These are phyloP conservation scores for Simmondsia chinensis DNA, from an alignment of 148 eudicot genomes.

Conservation along the genomic window DNA sequence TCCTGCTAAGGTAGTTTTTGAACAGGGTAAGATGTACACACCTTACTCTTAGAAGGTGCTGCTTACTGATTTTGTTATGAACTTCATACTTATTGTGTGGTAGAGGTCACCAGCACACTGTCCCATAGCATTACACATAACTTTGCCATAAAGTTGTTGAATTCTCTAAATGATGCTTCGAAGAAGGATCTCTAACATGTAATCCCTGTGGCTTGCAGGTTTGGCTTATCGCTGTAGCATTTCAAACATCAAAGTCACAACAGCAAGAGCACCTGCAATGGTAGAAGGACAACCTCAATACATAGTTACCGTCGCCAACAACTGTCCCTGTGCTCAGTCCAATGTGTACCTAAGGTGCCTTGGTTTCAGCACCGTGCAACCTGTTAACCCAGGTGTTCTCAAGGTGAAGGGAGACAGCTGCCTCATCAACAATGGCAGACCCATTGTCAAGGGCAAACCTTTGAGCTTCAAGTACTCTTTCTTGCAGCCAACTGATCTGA, in stretches of 20 bases:
- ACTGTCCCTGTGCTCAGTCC: slow-evolving; percentile 25
- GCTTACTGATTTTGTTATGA: neutral
- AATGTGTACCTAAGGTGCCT: slow-evolving; percentile 20
- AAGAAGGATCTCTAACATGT: too few species aligned
- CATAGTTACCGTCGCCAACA: slow-evolving; percentile 14
- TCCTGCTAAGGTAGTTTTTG: too few species aligned
- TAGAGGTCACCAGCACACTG: too few species aligned
- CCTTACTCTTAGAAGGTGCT: neutral
- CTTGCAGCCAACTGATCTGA: slow-evolving; percentile 25
- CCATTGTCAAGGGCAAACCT: slow-evolving; percentile 15
- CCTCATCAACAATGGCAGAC: slow-evolving; percentile 20
- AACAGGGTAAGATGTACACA: neutral
- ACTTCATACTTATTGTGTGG: too few species aligned
- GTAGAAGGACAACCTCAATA: slow-evolving; percentile 28
- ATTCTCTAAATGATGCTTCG: too few species aligned
- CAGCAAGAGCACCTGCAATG: slow-evolving; percentile 22
- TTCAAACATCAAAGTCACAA: slow-evolving; percentile 24
- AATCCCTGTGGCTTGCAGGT: slow-evolving; percentile 5
- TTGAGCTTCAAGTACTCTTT: slow-evolving; percentile 23
- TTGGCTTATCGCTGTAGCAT: slow-evolving; percentile 13
- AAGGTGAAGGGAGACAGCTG: slow-evolving; percentile 24
- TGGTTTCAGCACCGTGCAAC: slow-evolving; percentile 25
- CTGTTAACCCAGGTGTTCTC: slow-evolving; percentile 7
- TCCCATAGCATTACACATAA: too few species aligned
- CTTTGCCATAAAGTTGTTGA: too few species aligned